phyloP scores from a whole-genome alignment of 148 eudicot species.

The Arbutus unedo region DNA sequence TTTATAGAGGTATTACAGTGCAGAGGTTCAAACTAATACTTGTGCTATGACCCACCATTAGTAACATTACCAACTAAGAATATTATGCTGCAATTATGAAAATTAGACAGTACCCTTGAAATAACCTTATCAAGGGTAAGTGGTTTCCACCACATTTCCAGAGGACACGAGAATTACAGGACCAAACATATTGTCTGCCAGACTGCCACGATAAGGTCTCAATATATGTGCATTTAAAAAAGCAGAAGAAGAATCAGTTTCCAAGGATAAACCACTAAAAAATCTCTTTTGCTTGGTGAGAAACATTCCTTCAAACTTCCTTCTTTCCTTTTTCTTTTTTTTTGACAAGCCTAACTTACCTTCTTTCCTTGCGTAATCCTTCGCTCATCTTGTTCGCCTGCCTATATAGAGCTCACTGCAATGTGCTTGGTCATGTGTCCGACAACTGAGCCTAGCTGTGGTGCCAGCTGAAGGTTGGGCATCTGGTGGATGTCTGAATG shows the following conservation, averaged over 20 bases:
- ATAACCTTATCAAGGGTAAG: neutral
- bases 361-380: neutral
- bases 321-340: neutral
- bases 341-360: neutral
- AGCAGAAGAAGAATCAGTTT: neutral
- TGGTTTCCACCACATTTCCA: neutral
- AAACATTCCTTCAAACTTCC: neutral
- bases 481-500: too few relatives aligned
- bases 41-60: neutral
- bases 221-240: neutral
- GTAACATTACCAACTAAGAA: conserved; percentile 4
- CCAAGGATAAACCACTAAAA: neutral
- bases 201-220: neutral
- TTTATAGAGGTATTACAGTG: neutral
- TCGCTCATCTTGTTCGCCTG: neutral
- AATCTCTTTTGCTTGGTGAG: neutral
- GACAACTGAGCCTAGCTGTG: too few relatives aligned
- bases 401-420: neutral
- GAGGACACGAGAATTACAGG: neutral
- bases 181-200: neutral
- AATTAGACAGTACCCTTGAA: neutral
- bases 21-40: neutral
- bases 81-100: conserved; percentile 1
- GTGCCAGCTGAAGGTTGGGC: too few relatives aligned
- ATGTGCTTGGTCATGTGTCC: neutral